Evolutionary conservation across 495 filamentous ascomycete species (phyloP).

Genomic region (Melanomma pulvis-pyrius): DNA sequence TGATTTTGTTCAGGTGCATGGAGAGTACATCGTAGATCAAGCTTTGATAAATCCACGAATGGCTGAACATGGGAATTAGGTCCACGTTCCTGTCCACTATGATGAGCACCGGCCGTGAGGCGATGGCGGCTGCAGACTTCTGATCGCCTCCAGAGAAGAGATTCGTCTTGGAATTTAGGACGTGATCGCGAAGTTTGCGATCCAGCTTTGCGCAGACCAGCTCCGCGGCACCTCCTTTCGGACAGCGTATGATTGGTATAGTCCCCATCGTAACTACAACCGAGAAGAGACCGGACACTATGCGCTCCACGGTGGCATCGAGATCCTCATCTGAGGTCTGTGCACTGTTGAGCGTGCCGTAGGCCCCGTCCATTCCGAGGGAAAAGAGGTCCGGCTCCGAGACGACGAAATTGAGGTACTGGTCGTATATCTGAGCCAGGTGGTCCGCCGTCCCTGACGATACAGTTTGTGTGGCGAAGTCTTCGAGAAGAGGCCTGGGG

Average conservation of each 20-base stretch:
- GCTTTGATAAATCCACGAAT: slow-evolving; percentile 98
- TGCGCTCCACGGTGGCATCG: slow-evolving; percentile 81
- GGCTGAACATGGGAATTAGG: slow-evolving; percentile 95
- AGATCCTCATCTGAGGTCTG: slow-evolving; percentile 88
- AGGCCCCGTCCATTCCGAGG: slow-evolving; percentile 84
- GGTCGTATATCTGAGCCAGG: slow-evolving; percentile 92
- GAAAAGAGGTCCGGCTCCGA: slow-evolving; percentile 96
- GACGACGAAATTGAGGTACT: slow-evolving; percentile 97
- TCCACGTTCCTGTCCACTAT: slow-evolving; percentile 95
- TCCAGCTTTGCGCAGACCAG: slow-evolving; percentile 93
- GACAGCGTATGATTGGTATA: slow-evolving; percentile 92
- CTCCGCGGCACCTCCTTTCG: slow-evolving; percentile 89
- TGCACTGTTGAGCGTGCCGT: slow-evolving; percentile 92
- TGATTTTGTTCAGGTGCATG: slow-evolving; percentile 96
- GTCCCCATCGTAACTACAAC: slow-evolving; percentile 95
- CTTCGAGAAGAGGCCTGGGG: slow-evolving; percentile 88
- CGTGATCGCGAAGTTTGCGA: slow-evolving; percentile 92
- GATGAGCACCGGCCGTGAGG: slow-evolving; percentile 77
- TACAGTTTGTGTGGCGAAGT: slow-evolving; percentile 89
- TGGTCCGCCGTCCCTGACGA: slow-evolving; percentile 79
- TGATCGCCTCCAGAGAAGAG: slow-evolving; percentile 69
- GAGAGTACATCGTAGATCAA: slow-evolving; percentile 92
- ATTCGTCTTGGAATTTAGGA: slow-evolving; percentile 96
- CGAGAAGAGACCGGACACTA: slow-evolving; percentile 93
- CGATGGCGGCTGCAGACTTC: slow-evolving; percentile 54